phyloP scores from a whole-genome alignment of 768 basidiomycete genomes.

The Boletellus ananiceps region DNA sequence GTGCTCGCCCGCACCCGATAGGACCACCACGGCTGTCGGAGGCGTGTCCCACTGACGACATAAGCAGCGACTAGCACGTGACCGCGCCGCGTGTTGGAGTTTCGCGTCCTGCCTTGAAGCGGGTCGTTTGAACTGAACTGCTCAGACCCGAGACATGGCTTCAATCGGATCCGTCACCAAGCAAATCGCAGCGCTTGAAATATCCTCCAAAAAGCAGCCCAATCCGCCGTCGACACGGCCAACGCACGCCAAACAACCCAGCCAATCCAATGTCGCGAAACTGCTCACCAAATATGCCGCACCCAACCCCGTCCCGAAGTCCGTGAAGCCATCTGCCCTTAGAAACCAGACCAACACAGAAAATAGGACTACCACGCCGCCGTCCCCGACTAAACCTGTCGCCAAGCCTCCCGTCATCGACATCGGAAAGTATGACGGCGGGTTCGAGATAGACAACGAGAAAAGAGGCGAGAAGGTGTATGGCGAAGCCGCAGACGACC shows the following conservation, averaged over 20 bases:
- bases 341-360: conserved; percentile 35
- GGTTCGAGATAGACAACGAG: conserved; percentile 86
- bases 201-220: conserved; percentile 48
- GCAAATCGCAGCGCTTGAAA: conserved; percentile 67
- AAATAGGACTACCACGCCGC: conserved; percentile 26
- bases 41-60: too few relatives aligned
- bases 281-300: conserved; percentile 71
- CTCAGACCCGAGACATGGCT: conserved; percentile 32
- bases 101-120: neutral
- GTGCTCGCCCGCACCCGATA: too few relatives aligned
- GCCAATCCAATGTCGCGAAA: conserved; percentile 61
- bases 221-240: conserved; percentile 27
- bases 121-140: neutral
- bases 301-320: conserved; percentile 43
- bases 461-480: conserved; percentile 69
- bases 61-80: conserved; percentile 4
- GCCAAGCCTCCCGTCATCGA: conserved; percentile 42
- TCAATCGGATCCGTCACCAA: conserved; percentile 53
- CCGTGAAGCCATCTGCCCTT: conserved; percentile 38
- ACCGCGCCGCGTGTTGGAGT: conserved; percentile 21
- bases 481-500: conserved; percentile 72
- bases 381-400: conserved; percentile 16
- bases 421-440: conserved; percentile 94
- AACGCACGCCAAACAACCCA: conserved; percentile 48
- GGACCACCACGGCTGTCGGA: too few relatives aligned